Percentiles rank a stretch among this genome's conserved stretches.
Conservation (phyloP, 2,329 filamentous ascomycete genomes). For the Colletotrichum tropicale region DNA sequence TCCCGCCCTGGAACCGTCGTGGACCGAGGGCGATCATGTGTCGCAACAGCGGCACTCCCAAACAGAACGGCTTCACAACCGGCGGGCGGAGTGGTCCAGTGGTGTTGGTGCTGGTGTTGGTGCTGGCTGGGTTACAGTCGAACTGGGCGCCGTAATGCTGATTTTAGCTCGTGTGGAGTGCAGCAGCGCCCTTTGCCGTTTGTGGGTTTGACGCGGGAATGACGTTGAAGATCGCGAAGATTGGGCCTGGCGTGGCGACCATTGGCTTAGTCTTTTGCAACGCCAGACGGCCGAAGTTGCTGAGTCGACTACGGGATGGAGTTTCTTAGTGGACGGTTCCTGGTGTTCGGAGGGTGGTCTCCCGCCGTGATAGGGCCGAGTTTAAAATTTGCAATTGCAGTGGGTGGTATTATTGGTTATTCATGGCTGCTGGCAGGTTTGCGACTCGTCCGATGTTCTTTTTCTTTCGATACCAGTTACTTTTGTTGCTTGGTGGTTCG, state of each 20-base stretch:
- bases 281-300: neutral
- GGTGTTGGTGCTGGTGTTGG: neutral
- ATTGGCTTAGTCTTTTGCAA: neutral
- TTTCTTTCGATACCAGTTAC: neutral
- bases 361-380: neutral
- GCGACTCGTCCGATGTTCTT: neutral
- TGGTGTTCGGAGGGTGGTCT: neutral
- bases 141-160: neutral
- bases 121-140: neutral
- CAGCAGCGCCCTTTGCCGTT: neutral
- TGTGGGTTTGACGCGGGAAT: neutral
- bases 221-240: neutral
- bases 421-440: neutral
- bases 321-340: neutral
- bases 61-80: neutral
- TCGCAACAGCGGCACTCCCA: neutral
- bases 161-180: neutral
- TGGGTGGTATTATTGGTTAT: neutral
- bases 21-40: neutral
- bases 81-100: neutral
- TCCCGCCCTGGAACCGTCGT: neutral
- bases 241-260: neutral
- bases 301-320: neutral
- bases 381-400: neutral
- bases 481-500: neutral